Evolutionary conservation across 768 basidiomycete species (phyloP), one percentile per base, ranked within the genome.

Genomic region (Auriscalpium microsporum): DNA sequence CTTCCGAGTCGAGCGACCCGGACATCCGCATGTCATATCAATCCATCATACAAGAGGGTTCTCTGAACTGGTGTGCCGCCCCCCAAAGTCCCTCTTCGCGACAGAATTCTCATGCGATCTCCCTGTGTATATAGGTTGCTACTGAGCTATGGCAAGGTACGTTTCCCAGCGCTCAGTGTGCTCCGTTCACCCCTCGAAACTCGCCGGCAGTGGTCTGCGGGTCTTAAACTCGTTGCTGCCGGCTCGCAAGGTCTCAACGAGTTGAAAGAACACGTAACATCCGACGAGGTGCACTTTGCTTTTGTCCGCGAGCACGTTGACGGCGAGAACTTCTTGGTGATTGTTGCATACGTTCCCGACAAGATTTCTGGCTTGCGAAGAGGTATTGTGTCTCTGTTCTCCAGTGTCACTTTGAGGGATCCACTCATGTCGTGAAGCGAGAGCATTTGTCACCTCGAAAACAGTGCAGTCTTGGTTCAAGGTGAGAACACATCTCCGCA

Each of bases 391-490:
- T 10, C 28, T 21, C 21, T 21, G 21, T 21, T 21, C 21, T 21
- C 4, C 21, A 2, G 28, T 28, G 5, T 7, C 28, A 28, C 28
- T 28, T 35, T 53, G 35, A 53, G 8, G 10, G 21, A 14, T 13
- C 13, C 49, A 17, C 21, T 19, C 4, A 47, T 17, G 17, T n/a
- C 8, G 5, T 47, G 23, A 21, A 60, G 59, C 59, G 23, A 57
- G 59, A n/a, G 53, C 59, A 35, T 37, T 56, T 17, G 44, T 52
- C 49, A 49, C 56, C 1, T 54, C 52, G 4, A 57, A 56, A 2
- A 60, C 59, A n/a, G 56, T 60, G 13, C 59, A 60, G 47, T 54
- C 59, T 4, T 60, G 59, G 59, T 60, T 58, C 45, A 58, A 50
- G 57, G 59, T 60, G 33, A 40, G 50, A 47, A 33, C 6, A 34